Evolutionary conservation across 129 eudicot species (phyloP).

Genomic region (Cynara cardunculus): DNA sequence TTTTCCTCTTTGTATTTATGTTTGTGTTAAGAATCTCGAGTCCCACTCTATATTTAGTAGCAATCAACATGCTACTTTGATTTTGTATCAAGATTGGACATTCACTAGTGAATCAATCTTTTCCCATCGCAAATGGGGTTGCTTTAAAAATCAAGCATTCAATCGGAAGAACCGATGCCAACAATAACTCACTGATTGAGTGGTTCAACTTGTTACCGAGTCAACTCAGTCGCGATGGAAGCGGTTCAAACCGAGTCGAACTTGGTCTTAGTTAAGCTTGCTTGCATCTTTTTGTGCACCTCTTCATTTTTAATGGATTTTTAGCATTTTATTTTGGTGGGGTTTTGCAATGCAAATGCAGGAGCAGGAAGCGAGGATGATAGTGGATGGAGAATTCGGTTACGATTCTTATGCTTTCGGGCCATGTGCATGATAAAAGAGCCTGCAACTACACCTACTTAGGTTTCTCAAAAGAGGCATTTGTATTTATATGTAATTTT

Average conservation of each 20-base stretch:
- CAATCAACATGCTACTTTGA: not conserved
- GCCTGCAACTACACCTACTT: constrained; percentile 13
- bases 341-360: constrained; percentile 30
- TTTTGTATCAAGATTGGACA: not conserved
- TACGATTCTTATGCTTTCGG: constrained; percentile 54
- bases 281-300: not conserved
- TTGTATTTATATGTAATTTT: constrained; percentile 39
- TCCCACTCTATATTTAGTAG: not conserved
- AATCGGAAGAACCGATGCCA: not conserved
- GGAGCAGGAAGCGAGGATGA: constrained; percentile 55
- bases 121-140: not conserved
- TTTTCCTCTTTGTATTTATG: constrained; percentile 6
- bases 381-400: constrained; percentile 47
- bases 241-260: not conserved
- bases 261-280: not conserved
- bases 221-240: not conserved
- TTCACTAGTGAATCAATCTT: not conserved
- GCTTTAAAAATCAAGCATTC: no score
- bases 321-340: not conserved
- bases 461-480: constrained; percentile 19
- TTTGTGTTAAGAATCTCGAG: not conserved
- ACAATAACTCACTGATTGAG: not conserved
- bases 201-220: not conserved
- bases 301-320: not conserved
- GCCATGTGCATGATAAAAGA: constrained; percentile 26